These are phyloP conservation scores for Cutaneotrichosporon arboriforme DNA, from an alignment of 1,284 basidiomycete species.

Conservation along the genomic window DNA sequence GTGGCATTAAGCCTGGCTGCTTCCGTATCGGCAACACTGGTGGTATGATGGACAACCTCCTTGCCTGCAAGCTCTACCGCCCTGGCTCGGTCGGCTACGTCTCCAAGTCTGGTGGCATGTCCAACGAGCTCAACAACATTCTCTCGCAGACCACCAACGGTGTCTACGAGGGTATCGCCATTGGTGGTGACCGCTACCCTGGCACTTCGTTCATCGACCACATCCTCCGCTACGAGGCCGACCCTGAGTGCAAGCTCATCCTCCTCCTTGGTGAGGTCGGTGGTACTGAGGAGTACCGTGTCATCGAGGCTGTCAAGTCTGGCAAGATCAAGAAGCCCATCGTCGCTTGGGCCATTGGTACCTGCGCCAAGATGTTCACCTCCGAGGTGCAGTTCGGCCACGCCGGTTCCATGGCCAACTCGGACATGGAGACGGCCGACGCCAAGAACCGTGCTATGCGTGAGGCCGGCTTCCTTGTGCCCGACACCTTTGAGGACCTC, in stretches of 20 bases:
- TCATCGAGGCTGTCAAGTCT: conserved; percentile 93
- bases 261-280: conserved; percentile 98
- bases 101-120: conserved; percentile 99
- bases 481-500: conserved; percentile 95
- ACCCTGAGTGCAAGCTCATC: conserved; percentile 97
- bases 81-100: conserved; percentile 96
- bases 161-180: conserved; percentile 99
- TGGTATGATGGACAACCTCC: conserved; percentile 99
- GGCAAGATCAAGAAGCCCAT: conserved; percentile 97
- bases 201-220: conserved; percentile 99
- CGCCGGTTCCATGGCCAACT: conserved; percentile 97
- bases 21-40: conserved; percentile 99
- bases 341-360: conserved; percentile 98
- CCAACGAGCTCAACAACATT: conserved; percentile 99
- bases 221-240: conserved; percentile 91
- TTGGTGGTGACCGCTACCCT: conserved; percentile 98
- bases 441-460: conserved; percentile 97
- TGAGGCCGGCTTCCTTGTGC: conserved; percentile 91
- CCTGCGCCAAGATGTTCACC: conserved; percentile 99
- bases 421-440: conserved; percentile 92
- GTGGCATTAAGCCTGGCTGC: conserved; percentile 99
- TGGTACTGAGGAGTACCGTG: conserved; percentile 97
- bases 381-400: conserved; percentile 99
- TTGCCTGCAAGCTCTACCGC: conserved; percentile 97
- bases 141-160: conserved; percentile 95